Base-by-base conservation (phyloP, 2,329 filamentous ascomycete genomes). In the Pseudogymnoascus sp. region DNA sequence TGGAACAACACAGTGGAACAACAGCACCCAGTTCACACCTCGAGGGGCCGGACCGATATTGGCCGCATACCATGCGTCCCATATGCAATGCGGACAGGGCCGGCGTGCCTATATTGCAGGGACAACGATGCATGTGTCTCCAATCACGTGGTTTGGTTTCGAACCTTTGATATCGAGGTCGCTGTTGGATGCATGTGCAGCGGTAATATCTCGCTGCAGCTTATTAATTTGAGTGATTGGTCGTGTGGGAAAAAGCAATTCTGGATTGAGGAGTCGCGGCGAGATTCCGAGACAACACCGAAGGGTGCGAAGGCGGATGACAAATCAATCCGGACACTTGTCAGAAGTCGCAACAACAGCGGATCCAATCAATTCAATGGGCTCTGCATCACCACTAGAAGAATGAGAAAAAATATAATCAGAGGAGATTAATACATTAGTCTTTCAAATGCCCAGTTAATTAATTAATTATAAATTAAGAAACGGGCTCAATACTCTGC, bases 41-140 rank as follows among this genome's bases (percentile, higher is more conserved):
- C 25, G 11, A 56, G n/a, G n/a, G 28, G 50, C 50, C 28, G 50
- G 50, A 56, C 28, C 50, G 50, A 56, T 56, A 56, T 56, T 56
- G 50, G 28, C 50, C n/a, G 50, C 28, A 56, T 34, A n/a, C 50
- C 50, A 56, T 56, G 50, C 50, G 50, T 34, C 25, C 25, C 10
- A 56, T 56, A 56, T 56, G 50, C 46, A 56, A 56, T 56, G 50
- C 50, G 50, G 28, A 34, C 50, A 56, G 50, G 50, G n/a, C 50
- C 28, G n/a, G 25, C 21, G 28, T 56, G 50, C 50, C 12, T 56
- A 34, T 56, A 18, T 53, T 53, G 28, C 28, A 56, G 25, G 50
- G 50, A 34, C n/a, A 18, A 56, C n/a, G 5, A 56, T 34, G 50
- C 50, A 56, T 56, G 50, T 34, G 28, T 56, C 50, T 56, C 50